Base-by-base conservation (phyloP, 2,329 filamentous ascomycete species). In the Claviceps sp. region DNA sequence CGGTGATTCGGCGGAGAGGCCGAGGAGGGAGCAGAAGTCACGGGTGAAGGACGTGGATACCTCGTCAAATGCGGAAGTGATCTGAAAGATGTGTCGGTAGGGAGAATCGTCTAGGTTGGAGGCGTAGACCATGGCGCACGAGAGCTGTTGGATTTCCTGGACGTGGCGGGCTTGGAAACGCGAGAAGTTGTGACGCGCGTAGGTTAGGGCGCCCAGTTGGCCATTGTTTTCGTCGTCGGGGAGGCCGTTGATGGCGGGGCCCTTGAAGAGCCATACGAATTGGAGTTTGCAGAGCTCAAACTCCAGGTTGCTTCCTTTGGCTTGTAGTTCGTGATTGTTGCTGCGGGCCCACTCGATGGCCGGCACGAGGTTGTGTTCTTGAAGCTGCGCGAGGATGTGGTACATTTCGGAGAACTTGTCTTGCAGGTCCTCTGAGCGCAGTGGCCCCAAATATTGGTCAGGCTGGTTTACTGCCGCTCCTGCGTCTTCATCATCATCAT, bases 281-380 rank as follows among this genome's bases (percentile, higher is more conserved):
- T 95, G 89, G 18, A 97, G 74, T 57, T 89, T 86, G 69, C 84
- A 88, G 2, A 98, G 81, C 62, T 98, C 91, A 57, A 97, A 98
- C 65, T 97, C 91, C 2, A 98, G 78, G 60, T 95, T 95, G 62
- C 89, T 95, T 3, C 90, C 91, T 47, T 89, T 79, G 4, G 79
- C 77, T 62, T 95, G 89, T 2, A 98, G 75, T 26, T 82, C 74
- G 5, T 69, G 66, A 54, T 82, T 84, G 61, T 96, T 85, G 26
- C 75, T 64, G 40, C 82, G 75, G 0, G 93, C 88, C 93, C 93
- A 98, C 51, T 79, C 71, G 24, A 98, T 97, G 1, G 93, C 93
- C 0, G 89, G 88, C 0, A 78, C 67, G 1, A 97, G 77, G 59
- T 96, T 87, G 49, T 77, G 78, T 26, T 80, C 72, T 58, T 85